These are phyloP conservation scores for Gracilaria gracilis DNA, from an alignment of 23 red algal genomes.

Conservation along the genomic window DNA sequence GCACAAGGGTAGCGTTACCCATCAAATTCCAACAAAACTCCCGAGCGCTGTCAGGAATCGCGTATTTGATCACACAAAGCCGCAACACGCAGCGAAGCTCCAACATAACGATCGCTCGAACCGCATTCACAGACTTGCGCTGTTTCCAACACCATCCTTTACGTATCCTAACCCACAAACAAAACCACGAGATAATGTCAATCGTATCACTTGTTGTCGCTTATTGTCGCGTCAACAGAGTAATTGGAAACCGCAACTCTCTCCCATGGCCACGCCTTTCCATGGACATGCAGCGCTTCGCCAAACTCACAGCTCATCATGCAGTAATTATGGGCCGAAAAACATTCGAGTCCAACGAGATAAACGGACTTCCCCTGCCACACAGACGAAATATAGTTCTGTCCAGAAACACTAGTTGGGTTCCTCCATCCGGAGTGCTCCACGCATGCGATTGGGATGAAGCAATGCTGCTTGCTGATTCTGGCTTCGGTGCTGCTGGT, in stretches of 20 bases:
- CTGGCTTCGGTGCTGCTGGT: slow-evolving; percentile 51
- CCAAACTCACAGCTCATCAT: slow-evolving; percentile 55
- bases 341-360: slow-evolving; percentile 76
- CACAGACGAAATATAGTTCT: slow-evolving; percentile 87
- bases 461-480: slow-evolving; percentile 63
- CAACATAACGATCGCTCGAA: not conserved
- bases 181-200: not conserved
- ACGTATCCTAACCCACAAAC: not conserved
- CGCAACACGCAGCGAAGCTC: not conserved
- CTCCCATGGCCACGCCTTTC: slow-evolving; percentile 82
- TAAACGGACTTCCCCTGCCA: slow-evolving; percentile 55
- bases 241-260: slow-evolving; percentile 53
- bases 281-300: slow-evolving; percentile 69
- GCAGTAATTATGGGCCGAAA: slow-evolving; percentile 87
- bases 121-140: not conserved
- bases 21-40: not conserved
- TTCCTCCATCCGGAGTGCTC: slow-evolving; percentile 58
- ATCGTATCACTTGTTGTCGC: slow-evolving; percentile 76
- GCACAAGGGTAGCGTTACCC: too few relatives aligned
- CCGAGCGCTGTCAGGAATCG: not conserved
- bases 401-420: slow-evolving; percentile 38
- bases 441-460: slow-evolving; percentile 65
- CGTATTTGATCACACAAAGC: not conserved
- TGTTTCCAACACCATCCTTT: not conserved
- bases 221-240: slow-evolving; percentile 40